Percentiles rank a stretch among this genome's conserved stretches.
Conservation (phyloP, 164 flowering plant genomes). For the Tetracentron sinense region DNA sequence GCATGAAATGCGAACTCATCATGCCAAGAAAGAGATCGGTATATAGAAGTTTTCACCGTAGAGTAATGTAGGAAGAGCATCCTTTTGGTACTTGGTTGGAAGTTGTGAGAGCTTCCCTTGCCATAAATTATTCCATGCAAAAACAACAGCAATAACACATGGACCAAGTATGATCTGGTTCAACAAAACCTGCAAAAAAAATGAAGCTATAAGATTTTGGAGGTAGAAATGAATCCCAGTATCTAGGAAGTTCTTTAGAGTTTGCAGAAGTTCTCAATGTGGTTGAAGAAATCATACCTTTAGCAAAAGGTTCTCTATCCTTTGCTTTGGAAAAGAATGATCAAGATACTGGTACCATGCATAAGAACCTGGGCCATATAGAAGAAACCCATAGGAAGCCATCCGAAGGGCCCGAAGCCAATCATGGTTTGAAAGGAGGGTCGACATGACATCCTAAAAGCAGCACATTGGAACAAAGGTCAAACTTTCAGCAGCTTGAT, state of each 20-base stretch:
- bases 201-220: background rate
- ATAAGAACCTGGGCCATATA: constrained; percentile 96
- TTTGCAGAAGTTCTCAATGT: background rate
- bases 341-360: constrained; percentile 93
- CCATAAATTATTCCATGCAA: constrained; percentile 97
- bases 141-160: constrained; percentile 78
- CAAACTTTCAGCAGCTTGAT: constrained; percentile 12
- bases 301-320: constrained; percentile 48
- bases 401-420: constrained; percentile 87
- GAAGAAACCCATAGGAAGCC: constrained; percentile 84
- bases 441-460: constrained; percentile 36
- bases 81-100: constrained; percentile 69
- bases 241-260: background rate
- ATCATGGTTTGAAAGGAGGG: constrained; percentile 54
- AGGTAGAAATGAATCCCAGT: constrained; percentile 2
- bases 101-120: constrained; percentile 73
- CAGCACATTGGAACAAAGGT: constrained; percentile 5
- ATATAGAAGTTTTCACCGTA: constrained; percentile 40
- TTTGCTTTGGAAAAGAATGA: constrained; percentile 53
- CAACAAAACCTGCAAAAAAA: constrained; percentile 58
- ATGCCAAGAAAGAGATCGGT: constrained; percentile 8
- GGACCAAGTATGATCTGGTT: constrained; percentile 94
- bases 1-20: background rate
- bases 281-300: constrained; percentile 47
- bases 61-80: constrained; percentile 81